Evolutionary conservation across 495 filamentous ascomycete species (phyloP).

Genomic region (Penicillium subrubescens): DNA sequence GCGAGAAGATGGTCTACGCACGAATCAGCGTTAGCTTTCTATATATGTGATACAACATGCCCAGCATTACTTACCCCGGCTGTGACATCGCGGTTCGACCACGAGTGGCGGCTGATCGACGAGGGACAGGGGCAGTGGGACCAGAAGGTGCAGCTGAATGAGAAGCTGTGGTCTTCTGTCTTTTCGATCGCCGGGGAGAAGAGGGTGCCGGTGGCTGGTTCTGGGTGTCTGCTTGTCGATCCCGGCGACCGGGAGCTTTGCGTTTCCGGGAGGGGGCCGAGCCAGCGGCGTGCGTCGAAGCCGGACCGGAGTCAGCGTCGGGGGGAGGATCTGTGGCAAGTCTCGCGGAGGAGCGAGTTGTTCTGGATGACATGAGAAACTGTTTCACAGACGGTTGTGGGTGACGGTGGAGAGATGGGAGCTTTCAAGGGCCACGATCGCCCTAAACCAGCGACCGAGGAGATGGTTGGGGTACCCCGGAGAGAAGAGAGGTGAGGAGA

Average conservation of each 20-base stretch:
- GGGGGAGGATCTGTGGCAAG: conserved; percentile 64
- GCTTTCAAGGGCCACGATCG: neutral
- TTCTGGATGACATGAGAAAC: conserved; percentile 81
- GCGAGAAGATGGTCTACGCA: conserved; percentile 44
- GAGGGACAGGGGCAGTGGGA: conserved; percentile 45
- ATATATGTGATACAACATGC: neutral
- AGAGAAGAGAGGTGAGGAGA: neutral
- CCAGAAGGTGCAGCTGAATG: conserved; percentile 47
- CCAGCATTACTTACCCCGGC: conserved; percentile 61
- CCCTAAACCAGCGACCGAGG: conserved; percentile 4
- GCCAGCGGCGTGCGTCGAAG: conserved; percentile 41
- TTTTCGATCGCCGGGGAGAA: conserved; percentile 47
- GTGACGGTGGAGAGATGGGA: conserved; percentile 5
- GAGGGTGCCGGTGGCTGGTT: conserved; percentile 45
- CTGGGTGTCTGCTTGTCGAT: conserved; percentile 40
- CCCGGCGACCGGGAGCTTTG: conserved; percentile 51
- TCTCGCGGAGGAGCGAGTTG: conserved; percentile 78
- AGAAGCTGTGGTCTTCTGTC: conserved; percentile 43
- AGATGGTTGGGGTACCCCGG: neutral
- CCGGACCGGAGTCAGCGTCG: conserved; percentile 37
- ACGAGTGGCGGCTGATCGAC: conserved; percentile 58
- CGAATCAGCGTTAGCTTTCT: conserved; percentile 3
- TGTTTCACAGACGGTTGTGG: conserved; percentile 22
- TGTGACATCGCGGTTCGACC: conserved; percentile 78
- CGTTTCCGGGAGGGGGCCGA: conserved; percentile 57